Evolutionary conservation across 75 land plant genomes (phyloP), one percentile per base, ranked within the genome.

Genomic region (Isoetes taiwanensis): DNA sequence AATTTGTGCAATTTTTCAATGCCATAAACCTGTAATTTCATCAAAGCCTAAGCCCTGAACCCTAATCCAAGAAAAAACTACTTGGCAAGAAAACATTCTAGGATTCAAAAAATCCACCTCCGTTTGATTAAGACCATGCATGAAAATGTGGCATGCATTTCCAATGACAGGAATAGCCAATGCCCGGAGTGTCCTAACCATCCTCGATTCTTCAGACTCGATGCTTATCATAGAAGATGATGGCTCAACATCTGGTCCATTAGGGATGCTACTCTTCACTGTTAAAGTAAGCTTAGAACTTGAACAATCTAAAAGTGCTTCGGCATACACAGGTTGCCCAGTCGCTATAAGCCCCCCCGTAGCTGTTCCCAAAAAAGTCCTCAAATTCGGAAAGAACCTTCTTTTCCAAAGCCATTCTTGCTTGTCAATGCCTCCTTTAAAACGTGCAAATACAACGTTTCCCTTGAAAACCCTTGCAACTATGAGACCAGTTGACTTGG

Each of bases 91-190:
- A n/a, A 6, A 46, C 5, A 46, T 5, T n/a, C n/a, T n/a, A n/a
- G n/a, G n/a, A n/a, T n/a, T n/a, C 50, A 8, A n/a, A n/a, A n/a
- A n/a, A n/a, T 25, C 3, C 59, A 91, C 98, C 75, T 84, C 90
- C 25, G 86, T 70, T 10, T 65, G 64, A 72, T 86, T 91, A 3
- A 91, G 69, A 2, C 98, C 95, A 67, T 81, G 77, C 98, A 91
- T 91, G 60, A 91, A 91, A 1, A 69, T 81, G 64, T 91, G 81
- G 66, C 85, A 91, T 60, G 56, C 95, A 77, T 80, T 88, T 54
- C 89, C 98, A 50, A 91, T 43, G 28, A 89, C 40, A 53, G 98
- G 98, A 43, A 91, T 76, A 65, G 85, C 85, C 24, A 91, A 53
- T 16, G 83, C 75, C 41, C 80, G 98, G 33, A 83, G 78, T 69